Evolutionary conservation across 2,329 filamentous ascomycete species (phyloP).

Genomic region (Exophiala dermatitidis): DNA sequence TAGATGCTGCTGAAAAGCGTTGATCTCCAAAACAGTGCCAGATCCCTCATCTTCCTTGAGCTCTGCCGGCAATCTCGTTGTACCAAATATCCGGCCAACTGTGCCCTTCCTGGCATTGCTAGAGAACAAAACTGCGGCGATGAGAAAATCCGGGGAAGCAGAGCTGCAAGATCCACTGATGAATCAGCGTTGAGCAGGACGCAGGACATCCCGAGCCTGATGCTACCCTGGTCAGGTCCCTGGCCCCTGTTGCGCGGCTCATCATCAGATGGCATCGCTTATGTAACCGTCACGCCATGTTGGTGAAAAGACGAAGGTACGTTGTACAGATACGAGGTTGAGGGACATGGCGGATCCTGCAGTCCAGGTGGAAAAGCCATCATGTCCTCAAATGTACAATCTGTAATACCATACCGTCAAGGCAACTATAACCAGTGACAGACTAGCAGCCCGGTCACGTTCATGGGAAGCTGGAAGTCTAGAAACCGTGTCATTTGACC

Average conservation of each 20-base stretch:
- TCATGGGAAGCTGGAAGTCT: neutral
- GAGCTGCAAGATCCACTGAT: neutral
- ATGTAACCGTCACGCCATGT: neutral
- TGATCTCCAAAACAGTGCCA: no score
- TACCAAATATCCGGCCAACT: neutral
- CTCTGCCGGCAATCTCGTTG: no score
- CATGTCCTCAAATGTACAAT: no score
- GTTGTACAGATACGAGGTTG: no score
- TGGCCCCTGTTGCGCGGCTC: neutral
- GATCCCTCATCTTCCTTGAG: no score
- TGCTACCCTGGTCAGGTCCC: no score
- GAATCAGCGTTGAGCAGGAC: neutral
- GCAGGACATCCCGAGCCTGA: neutral
- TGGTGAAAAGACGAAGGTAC: neutral
- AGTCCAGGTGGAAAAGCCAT: no score
- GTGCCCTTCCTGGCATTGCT: neutral
- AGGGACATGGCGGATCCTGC: no score
- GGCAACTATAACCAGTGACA: no score
- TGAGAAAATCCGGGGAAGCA: constrained; percentile 1
- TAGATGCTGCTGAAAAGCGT: no score
- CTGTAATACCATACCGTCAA: no score
- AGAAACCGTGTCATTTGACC: neutral
- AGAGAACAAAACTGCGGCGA: neutral
- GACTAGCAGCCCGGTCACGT: neutral
- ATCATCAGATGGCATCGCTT: neutral